phyloP scores from a whole-genome alignment of 345 rosid species.

The Eucalyptus regnans region DNA sequence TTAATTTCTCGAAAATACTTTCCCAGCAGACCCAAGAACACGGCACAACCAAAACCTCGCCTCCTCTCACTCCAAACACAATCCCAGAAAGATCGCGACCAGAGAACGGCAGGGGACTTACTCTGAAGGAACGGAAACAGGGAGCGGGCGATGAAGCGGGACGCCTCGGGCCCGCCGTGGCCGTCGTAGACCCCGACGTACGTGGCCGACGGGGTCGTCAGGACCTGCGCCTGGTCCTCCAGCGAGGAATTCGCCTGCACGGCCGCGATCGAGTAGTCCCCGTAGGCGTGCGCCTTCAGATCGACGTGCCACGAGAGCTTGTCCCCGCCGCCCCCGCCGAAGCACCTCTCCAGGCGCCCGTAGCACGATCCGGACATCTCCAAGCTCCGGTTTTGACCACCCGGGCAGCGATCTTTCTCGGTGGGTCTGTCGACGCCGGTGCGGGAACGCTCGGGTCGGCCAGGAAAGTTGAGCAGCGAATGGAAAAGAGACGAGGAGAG shows the following conservation, averaged over 20 bases:
- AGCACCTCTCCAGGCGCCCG: slow-evolving; percentile 28
- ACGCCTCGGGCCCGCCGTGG: slow-evolving; percentile 63
- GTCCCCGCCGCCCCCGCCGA: slow-evolving; percentile 23
- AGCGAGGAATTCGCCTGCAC: slow-evolving; percentile 53
- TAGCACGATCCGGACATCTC: slow-evolving; percentile 21
- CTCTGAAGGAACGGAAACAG: slow-evolving; percentile 36
- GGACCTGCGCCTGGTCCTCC: slow-evolving; percentile 63
- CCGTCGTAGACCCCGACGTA: slow-evolving; percentile 65
- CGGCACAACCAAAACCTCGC: not conserved
- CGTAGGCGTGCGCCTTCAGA: slow-evolving; percentile 48
- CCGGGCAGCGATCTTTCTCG: not conserved
- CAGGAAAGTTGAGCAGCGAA: not conserved
- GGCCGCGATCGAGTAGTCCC: slow-evolving; percentile 50
- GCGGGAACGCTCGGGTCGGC: not conserved
- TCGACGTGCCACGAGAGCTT: slow-evolving; percentile 38
- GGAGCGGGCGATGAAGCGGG: slow-evolving; percentile 37
- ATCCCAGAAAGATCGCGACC: not conserved
- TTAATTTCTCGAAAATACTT: not conserved
- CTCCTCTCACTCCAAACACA: not conserved
- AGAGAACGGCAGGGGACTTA: slow-evolving; percentile 1
- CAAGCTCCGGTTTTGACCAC: not conserved
- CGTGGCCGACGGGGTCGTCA: slow-evolving; percentile 51
- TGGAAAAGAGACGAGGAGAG: not conserved
- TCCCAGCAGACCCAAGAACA: not conserved
- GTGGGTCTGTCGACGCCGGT: not conserved